Conservation (phyloP, 495 filamentous ascomycete genomes). For the Penicillium macrosclerotiorum region DNA sequence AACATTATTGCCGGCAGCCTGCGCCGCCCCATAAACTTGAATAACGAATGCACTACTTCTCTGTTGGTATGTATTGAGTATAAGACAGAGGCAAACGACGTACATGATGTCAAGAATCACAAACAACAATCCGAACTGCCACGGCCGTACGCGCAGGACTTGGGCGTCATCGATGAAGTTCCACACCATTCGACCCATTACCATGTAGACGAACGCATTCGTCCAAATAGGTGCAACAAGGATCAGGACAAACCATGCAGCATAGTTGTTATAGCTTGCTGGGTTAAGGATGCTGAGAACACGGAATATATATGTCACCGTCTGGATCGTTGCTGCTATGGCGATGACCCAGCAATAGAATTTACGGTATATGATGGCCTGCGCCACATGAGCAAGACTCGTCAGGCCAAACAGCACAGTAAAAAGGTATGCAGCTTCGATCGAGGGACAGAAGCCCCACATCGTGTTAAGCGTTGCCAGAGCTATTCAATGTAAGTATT, state of each 20-base stretch:
- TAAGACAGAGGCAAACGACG: no score
- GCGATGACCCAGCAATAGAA: slow-evolving; percentile 51
- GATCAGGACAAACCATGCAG: slow-evolving; percentile 22
- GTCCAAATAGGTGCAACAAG: slow-evolving; percentile 44
- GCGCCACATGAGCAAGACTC: slow-evolving; percentile 20
- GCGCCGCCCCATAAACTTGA: no score
- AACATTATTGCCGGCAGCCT: no score
- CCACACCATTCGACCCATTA: slow-evolving; percentile 56
- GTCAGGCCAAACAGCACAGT: slow-evolving; percentile 26
- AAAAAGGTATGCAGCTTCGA: slow-evolving; percentile 30
- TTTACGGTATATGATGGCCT: slow-evolving; percentile 13
- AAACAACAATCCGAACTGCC: no score
- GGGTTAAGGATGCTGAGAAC: slow-evolving; percentile 8
- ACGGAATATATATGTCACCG: slow-evolving; percentile 13
- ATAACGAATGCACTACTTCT: no score
- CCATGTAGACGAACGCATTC: slow-evolving; percentile 64
- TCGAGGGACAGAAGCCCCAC: no score
- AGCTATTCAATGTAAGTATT: no score
- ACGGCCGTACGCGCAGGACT: no score
- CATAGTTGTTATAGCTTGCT: slow-evolving; percentile 2
- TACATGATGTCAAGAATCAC: no score
- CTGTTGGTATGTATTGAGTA: no score
- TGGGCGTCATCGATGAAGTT: no score
- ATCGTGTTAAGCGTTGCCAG: no score
- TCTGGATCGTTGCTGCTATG: slow-evolving; percentile 32